These are phyloP conservation scores for Ormosia semicastrata DNA, from an alignment of 306 rosid species.

Conservation along the genomic window DNA sequence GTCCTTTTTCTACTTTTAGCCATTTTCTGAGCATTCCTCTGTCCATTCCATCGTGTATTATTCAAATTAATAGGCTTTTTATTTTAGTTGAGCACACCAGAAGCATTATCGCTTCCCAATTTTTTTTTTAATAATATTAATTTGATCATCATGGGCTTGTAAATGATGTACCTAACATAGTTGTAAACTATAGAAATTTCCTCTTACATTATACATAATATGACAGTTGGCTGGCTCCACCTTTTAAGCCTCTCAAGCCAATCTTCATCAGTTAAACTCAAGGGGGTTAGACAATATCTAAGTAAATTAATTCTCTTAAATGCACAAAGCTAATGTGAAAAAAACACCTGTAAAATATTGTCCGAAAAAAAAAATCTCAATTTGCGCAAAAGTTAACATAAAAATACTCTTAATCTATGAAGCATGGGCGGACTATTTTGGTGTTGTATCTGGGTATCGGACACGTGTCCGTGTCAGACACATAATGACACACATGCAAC, in stretches of 20 bases:
- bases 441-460: too few species aligned
- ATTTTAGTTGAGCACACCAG: neutral
- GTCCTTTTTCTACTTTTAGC: conserved; percentile 30
- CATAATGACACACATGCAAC: too few species aligned
- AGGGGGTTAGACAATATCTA: too few species aligned
- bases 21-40: conserved; percentile 41
- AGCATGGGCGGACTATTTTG: too few species aligned
- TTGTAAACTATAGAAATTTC: neutral
- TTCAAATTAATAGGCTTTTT: conserved; percentile 11
- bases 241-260: neutral
- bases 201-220: neutral
- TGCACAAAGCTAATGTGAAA: neutral
- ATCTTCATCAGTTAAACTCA: too few species aligned
- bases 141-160: conserved; percentile 30
- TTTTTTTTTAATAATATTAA: neutral
- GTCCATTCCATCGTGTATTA: conserved; percentile 26
- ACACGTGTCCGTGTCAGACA: too few species aligned
- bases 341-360: too few species aligned
- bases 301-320: too few species aligned
- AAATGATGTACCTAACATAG: conserved; percentile 6
- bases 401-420: too few species aligned
- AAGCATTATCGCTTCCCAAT: conserved; percentile 28
- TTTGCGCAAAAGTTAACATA: too few species aligned
- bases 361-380: too few species aligned
- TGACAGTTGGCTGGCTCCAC: neutral